Conservation (phyloP, 768 basidiomycete genomes). For the Artomyces pyxidatus region DNA sequence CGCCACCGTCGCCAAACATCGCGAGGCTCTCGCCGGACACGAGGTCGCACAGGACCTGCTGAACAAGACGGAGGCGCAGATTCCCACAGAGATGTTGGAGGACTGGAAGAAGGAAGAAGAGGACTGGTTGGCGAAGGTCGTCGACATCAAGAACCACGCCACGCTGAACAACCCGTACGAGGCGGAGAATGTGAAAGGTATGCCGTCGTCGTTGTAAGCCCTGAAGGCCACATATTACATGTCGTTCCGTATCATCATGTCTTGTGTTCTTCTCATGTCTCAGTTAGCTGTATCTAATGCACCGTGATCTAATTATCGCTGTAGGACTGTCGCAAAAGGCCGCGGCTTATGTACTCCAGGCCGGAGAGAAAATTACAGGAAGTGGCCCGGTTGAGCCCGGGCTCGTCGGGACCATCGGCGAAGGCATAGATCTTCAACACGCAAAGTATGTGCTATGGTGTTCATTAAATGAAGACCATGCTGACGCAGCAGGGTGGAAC, state of each 20-base stretch:
- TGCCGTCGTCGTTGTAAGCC: background rate
- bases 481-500: no score
- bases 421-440: background rate
- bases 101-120: conserved; percentile 1
- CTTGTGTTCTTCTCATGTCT: no score
- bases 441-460: conserved; percentile 1
- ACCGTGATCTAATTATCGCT: no score
- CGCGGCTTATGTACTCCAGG: no score
- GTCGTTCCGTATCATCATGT: no score
- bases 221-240: no score
- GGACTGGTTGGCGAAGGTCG: background rate
- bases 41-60: background rate
- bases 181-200: background rate
- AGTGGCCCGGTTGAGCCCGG: background rate
- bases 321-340: no score
- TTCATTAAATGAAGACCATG: conserved; percentile 9
- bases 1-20: background rate
- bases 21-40: background rate
- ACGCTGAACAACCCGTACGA: background rate
- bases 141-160: conserved; percentile 1
- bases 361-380: no score
- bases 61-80: background rate
- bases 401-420: background rate
- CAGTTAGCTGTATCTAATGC: no score
- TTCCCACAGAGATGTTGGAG: background rate